Evolutionary conservation across 2,329 filamentous ascomycete genomes (phyloP), one percentile per base, ranked within the genome.

Genomic region (Penicillium sp.): DNA sequence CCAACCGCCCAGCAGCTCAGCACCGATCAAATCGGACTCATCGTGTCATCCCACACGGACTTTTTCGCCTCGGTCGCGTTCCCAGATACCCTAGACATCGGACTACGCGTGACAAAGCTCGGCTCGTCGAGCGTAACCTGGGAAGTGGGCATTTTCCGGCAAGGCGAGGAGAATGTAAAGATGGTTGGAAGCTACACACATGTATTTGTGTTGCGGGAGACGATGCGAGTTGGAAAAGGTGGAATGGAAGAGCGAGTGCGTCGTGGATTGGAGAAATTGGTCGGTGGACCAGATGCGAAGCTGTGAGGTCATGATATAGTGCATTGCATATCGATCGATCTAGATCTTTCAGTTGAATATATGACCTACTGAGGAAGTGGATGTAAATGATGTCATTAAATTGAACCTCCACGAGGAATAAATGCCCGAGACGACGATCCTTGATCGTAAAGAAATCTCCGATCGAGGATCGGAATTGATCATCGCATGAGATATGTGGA

Each of bases 61-160:
- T 95, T 86, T 65, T 85, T 95, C 57, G 78, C 80, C 0, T 82
- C 84, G 0, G 79, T 92, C 28, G 77, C 82, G 3, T 95, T 90
- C 54, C 90, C 90, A 0, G 81, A 83, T 23, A 73, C 88, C 2
- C 76, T 93, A 0, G 86, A 95, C 51, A 72, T 95, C 3, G 85
- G 81, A 1, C 65, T 96, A 29, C 76, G 88, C 9, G 87, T 95
- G 23, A 84, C 83, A 50, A 89, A 83, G 62, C 73, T 96, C 6
- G 88, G 89, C 3, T 84, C 79, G 51, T 87, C 85, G 16, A 95
- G 87, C 55, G 88, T 94, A 6, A 85, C 80, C 9, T 96, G 95
- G 57, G 90, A 96, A 59, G 78, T 94, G 41, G 92, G 80, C 0
- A 73, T 96, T 1, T 96, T 95, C 55, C 81, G 86, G 58, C 73